These are phyloP conservation scores for Gaeumannomyces sp. DNA, from an alignment of 2,329 filamentous ascomycete species.

Conservation along the genomic window DNA sequence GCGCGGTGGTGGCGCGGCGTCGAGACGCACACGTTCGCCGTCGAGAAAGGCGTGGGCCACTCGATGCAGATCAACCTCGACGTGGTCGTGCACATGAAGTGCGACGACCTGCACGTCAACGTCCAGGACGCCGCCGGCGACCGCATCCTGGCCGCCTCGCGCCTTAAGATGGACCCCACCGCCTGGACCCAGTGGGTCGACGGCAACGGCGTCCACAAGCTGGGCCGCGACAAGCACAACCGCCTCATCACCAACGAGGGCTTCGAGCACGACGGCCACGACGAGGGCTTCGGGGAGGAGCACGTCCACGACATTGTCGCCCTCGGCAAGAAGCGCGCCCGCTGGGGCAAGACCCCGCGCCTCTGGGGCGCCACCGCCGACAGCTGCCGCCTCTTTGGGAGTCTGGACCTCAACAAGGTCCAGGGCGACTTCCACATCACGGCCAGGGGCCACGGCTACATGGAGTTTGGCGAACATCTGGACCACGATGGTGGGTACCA, in stretches of 20 bases:
- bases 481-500: conserved; percentile 65
- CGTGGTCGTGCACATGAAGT: conserved; percentile 84
- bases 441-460: conserved; percentile 90
- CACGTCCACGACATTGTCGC: conserved; percentile 89
- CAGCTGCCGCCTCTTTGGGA: conserved; percentile 85
- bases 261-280: conserved; percentile 45
- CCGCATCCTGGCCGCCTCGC: conserved; percentile 73
- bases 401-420: conserved; percentile 88
- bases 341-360: conserved; percentile 69
- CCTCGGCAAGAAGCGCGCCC: conserved; percentile 55
- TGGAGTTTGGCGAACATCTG: conserved; percentile 70
- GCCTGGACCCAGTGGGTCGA: conserved; percentile 78
- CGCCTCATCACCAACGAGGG: conserved; percentile 50
- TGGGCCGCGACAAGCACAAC: conserved; percentile 51
- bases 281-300: conserved; percentile 68
- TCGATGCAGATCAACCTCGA: conserved; percentile 92
- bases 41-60: conserved; percentile 86
- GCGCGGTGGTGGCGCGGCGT: conserved; percentile 75
- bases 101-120: conserved; percentile 85
- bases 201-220: conserved; percentile 56
- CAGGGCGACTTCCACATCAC: conserved; percentile 98
- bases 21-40: conserved; percentile 84
- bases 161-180: conserved; percentile 70
- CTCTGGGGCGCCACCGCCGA: conserved; percentile 49
- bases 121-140: conserved; percentile 95